Base-by-base conservation (phyloP, 2,329 filamentous ascomycete species). In the Cladosporium sp. region DNA sequence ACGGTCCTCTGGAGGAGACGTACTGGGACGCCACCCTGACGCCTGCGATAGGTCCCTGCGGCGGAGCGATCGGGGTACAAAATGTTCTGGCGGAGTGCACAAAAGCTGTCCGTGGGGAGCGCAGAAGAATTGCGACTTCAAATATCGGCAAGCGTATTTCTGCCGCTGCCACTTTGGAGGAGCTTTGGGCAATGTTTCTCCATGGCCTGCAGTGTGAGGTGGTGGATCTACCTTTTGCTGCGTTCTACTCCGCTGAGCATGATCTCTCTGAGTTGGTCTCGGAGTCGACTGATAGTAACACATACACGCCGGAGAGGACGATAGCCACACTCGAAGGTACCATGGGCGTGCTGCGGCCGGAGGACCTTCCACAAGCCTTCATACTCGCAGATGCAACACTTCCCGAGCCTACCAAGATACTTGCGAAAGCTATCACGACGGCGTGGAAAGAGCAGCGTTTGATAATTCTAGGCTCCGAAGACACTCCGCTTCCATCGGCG, bases 351-450 rank as follows among this genome's bases (percentile, higher is more conserved):
- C 16, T 49, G 3, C 8, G 22, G 5, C 32, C 57, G 4, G 56
- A 56, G 3, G 62, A 65, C 14, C 43, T 64, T 1, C 64, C 64
- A 67, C 6, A 60, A 70, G 43, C 52, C 10, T 61, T 58, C 48
- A 54, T 40, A 16, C 56, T 58, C 49, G 54, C 41, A 19, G 54
- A 49, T 13, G 35, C 40, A 51, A 44, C 49, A 32, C 41, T 46
- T 9, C 33, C 41, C 53, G 11, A 43, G 10, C 10, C 43, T 9
- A 32, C 14, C 5, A 31, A 16, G 7, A 43, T 46, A 16, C 46
- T 69, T 14, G 49, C 59, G 8, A 62, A 63, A 11, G 59, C 67
- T 31, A 66, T 72, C 16, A 46, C 63, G 1, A 50, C 69, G 43
- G 63, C 61, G 18, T 66, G 63, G 46, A 61, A 63, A 6, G 63